Evolutionary conservation across 164 flowering plant species (phyloP), one percentile per base, ranked within the genome.

Genomic region (Dillenia turbinata): DNA sequence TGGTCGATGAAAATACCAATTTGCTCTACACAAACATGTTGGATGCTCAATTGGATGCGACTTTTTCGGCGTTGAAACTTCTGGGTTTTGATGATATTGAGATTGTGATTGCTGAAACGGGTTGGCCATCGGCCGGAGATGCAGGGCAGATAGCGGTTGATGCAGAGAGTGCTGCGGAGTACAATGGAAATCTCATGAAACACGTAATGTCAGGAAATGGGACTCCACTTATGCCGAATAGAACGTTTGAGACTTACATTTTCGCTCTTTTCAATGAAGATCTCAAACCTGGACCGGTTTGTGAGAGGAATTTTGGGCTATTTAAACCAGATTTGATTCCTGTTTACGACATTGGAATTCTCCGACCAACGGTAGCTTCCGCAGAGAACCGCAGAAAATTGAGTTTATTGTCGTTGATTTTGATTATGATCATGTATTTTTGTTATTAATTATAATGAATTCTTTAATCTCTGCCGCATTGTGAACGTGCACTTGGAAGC

Each of bases 201-300:
- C 91, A 85, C 59, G 90, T 87, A 8, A 76, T 52, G 0, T 82
- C 88, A 1, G 83, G 89, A 0, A 49, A 64, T 2, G 96, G 93
- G 56, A 89, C 96, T 3, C 93, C 93, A 1, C 76, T 87, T 8
- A 85, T 86, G 89, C 92, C 90, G 0, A 84, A 83, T 44, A 65
- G 83, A 55, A 85, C 84, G 0, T 89, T 87, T 57, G 96, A 87
- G 75, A 80, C 88, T 0, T 89, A 84, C 71, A 75, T 87, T 33
- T 87, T 90, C 50, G 83, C 84, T 1, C 85, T 90, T 8, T 90
- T 90, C 67, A 85, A 90, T 64, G 96, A 90, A 61, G 59, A 90
- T 68, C 71, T 83, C 5, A 90, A 90, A 78, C 83, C 88, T 0
- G 93, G 92, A 2, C 94, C 96, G 1, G 72, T 73, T 0, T 40